A percentile compares a stretch with the other conserved stretches of the same genome.
These are phyloP conservation scores for Phaeosphaeria sp. DNA, from an alignment of 2,329 filamentous ascomycete species.

Conservation along the genomic window DNA sequence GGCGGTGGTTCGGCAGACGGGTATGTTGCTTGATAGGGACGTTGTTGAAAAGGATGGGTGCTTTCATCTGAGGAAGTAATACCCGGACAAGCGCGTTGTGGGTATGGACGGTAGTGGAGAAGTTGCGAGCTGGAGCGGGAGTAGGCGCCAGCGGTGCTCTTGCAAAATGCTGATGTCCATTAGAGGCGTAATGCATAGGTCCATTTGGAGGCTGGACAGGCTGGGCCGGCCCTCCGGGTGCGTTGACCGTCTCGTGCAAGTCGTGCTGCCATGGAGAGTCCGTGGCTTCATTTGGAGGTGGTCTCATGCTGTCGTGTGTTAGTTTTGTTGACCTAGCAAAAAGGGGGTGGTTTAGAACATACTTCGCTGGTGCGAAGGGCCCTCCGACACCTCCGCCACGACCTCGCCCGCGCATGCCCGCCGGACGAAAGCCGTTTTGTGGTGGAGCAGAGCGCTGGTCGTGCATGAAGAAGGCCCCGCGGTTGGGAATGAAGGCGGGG, in stretches of 20 bases:
- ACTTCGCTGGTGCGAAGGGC: slow-evolving; percentile 66
- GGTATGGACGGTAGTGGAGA: slow-evolving; percentile 83
- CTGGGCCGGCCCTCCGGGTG: slow-evolving; percentile 41
- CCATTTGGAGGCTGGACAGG: slow-evolving; percentile 21
- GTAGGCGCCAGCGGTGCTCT: slow-evolving; percentile 26
- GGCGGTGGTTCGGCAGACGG: slow-evolving; percentile 90
- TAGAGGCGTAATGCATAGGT: slow-evolving; percentile 17
- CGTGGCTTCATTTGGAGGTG: slow-evolving; percentile 59
- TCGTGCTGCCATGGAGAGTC: slow-evolving; percentile 90
- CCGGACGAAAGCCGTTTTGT: slow-evolving; percentile 76
- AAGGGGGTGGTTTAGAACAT: slow-evolving; percentile 43
- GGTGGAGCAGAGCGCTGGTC: slow-evolving; percentile 83
- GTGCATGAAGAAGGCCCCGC: slow-evolving; percentile 96
- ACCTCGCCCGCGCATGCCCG: slow-evolving; percentile 66
- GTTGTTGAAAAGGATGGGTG: slow-evolving; percentile 73
- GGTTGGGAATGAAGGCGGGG: slow-evolving; percentile 90
- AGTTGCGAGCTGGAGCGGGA: slow-evolving; percentile 50
- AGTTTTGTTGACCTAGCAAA: slow-evolving; percentile 19
- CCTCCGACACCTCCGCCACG: slow-evolving; percentile 60
- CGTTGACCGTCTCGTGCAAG: slow-evolving; percentile 75
- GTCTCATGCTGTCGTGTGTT: slow-evolving; percentile 47
- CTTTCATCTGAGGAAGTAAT: slow-evolving; percentile 76
- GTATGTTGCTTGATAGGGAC: slow-evolving; percentile 90
- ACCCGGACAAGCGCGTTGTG: slow-evolving; percentile 87
- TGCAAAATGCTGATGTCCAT: slow-evolving; percentile 24